Percentiles rank a stretch among this genome's conserved stretches.
Evolutionary conservation across 164 flowering plant species (phyloP).

Genomic region (Vitis vinifera): DNA sequence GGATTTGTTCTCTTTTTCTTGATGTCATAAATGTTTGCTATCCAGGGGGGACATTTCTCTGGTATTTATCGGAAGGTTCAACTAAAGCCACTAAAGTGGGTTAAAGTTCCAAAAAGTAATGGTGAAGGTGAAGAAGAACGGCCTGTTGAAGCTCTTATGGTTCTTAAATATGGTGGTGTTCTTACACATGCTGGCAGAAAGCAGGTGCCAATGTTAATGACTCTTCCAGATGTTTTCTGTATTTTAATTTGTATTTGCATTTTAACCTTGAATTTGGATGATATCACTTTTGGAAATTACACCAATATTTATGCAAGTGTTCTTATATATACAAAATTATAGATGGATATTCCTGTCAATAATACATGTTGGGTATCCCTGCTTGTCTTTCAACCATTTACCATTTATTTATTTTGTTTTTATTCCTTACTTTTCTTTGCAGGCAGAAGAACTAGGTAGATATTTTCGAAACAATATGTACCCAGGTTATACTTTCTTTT

Average conservation of each 20-base stretch:
- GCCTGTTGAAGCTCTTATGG: conserved; percentile 97
- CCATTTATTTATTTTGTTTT: background rate
- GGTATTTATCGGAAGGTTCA: conserved; percentile 98
- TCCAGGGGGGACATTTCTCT: conserved; percentile 98
- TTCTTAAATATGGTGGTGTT: conserved; percentile 99
- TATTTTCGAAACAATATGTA: conserved; percentile 97
- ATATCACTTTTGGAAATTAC: background rate
- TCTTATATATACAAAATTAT: background rate
- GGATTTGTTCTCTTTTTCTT: background rate
- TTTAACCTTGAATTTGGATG: background rate
- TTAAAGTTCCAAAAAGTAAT: conserved; percentile 63
- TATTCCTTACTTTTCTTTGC: conserved; percentile 18
- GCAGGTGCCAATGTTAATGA: conserved; percentile 54
- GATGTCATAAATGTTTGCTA: conserved; percentile 7
- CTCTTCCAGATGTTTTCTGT: conserved; percentile 3
- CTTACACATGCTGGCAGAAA: conserved; percentile 99
- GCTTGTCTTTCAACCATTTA: background rate
- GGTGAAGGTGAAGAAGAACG: conserved; percentile 95
- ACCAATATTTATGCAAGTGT: background rate
- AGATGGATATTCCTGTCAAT: too few relatives aligned
- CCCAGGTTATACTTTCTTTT: conserved; percentile 66
- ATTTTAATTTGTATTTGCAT: background rate
- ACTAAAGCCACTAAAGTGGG: conserved; percentile 96
- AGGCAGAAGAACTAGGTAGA: conserved; percentile 99
- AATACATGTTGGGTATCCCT: background rate